phyloP scores from a whole-genome alignment of 495 filamentous ascomycete species.

The Tuber calosporum region DNA sequence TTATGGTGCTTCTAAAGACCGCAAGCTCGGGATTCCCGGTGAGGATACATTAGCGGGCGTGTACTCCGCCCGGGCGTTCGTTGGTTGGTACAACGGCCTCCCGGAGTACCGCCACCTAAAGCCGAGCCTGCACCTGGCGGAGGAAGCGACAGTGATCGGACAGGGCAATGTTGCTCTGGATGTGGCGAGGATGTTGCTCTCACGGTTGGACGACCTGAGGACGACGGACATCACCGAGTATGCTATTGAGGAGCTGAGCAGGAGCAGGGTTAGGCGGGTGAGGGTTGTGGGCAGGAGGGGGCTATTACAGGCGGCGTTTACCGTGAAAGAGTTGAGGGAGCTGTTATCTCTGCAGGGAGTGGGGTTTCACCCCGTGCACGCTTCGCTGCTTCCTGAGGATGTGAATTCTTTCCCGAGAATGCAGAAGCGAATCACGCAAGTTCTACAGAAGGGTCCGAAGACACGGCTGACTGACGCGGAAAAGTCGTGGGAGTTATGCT shows the following conservation, averaged over 20 bases:
- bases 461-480: conserved; percentile 46
- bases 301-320: conserved; percentile 85
- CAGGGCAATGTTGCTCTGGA: conserved; percentile 96
- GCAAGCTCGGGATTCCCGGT: conserved; percentile 68
- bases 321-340: conserved; percentile 87
- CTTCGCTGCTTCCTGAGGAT: conserved; percentile 52
- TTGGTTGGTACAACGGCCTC: conserved; percentile 96
- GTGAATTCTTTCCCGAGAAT: conserved; percentile 59
- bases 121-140: conserved; percentile 66
- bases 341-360: conserved; percentile 69
- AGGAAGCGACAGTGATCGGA: conserved; percentile 81
- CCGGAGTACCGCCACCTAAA: conserved; percentile 72
- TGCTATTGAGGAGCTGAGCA: conserved; percentile 64
- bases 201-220: conserved; percentile 60
- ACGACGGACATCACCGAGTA: conserved; percentile 83
- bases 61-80: conserved; percentile 85
- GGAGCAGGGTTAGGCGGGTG: conserved; percentile 70
- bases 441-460: conserved; percentile 65
- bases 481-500: conserved; percentile 77
- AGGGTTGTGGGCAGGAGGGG: conserved; percentile 80
- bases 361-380: conserved; percentile 61
- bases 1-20: conserved; percentile 82
- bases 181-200: conserved; percentile 79
- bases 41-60: conserved; percentile 65
- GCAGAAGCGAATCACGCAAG: conserved; percentile 66